A percentile compares a stretch with the other conserved stretches of the same genome.
Conservation (phyloP, 306 rosid genomes). For the Castanea crenata region DNA sequence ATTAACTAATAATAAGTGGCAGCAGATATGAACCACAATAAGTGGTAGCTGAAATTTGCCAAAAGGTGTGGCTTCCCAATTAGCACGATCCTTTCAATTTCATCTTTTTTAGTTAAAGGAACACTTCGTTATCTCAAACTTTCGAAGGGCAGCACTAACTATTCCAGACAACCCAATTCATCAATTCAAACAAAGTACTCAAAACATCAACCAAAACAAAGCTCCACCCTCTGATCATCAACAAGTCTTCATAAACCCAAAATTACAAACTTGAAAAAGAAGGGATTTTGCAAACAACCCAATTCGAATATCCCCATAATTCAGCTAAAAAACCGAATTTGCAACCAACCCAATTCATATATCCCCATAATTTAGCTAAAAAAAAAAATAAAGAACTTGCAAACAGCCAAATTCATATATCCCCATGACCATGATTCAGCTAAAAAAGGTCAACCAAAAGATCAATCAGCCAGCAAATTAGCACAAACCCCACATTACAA, state of each 20-base stretch:
- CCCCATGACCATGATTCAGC: not conserved
- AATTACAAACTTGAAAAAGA: not conserved
- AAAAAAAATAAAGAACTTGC: not conserved
- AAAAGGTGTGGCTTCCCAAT: not conserved
- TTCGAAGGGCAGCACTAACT: not conserved
- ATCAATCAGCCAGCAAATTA: not conserved
- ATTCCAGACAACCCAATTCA: not conserved
- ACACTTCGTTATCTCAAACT: not conserved
- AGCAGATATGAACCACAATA: not conserved
- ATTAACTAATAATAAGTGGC: not conserved
- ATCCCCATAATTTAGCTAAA: not conserved
- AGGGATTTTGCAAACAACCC: not conserved
- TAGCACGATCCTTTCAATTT: not conserved
- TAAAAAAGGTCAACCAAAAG: not conserved
- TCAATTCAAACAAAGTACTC: not conserved
- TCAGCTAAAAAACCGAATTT: not conserved
- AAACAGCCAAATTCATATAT: conserved; percentile 12
- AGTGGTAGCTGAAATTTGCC: not conserved
- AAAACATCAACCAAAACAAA: not conserved
- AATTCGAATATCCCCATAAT: not conserved
- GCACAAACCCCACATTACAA: conserved; percentile 1
- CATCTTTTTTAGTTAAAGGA: not conserved
- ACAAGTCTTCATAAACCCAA: not conserved
- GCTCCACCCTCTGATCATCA: not conserved
- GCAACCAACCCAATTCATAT: conserved; percentile 8